Conservation (phyloP, 2,329 filamentous ascomycete species). For the Trichoderma cornu-damae region DNA sequence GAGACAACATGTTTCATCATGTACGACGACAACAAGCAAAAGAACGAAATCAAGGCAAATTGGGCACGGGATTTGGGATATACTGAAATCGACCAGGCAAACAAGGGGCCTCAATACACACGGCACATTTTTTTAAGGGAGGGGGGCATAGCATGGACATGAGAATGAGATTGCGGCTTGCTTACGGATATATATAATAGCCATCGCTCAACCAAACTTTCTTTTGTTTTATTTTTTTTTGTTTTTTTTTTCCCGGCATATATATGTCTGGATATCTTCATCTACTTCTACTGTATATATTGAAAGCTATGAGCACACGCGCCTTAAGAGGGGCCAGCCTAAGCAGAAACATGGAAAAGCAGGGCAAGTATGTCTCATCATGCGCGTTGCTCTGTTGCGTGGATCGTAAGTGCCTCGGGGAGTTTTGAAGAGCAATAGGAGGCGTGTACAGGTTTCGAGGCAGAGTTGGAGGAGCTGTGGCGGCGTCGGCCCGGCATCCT, state of each 20-base stretch:
- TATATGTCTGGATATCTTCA: background rate
- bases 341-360: background rate
- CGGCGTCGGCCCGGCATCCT: background rate
- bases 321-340: no score
- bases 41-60: background rate
- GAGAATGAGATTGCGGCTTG: no score
- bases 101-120: background rate
- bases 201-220: no score
- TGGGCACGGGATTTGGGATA: background rate
- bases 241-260: background rate
- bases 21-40: background rate
- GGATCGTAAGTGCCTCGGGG: no score
- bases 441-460: background rate
- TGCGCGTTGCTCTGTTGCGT: no score
- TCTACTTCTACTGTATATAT: background rate
- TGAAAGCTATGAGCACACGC: background rate
- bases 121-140: background rate
- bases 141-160: background rate
- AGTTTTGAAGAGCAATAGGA: conserved; percentile 5
- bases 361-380: background rate
- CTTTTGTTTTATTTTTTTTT: background rate
- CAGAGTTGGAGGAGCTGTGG: background rate
- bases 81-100: background rate
- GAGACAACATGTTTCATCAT: background rate
- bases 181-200: no score